Percentiles rank a stretch among this genome's conserved stretches.
phyloP scores from a whole-genome alignment of 106 monocot genomes.

The Dioscorea dumetorum region DNA sequence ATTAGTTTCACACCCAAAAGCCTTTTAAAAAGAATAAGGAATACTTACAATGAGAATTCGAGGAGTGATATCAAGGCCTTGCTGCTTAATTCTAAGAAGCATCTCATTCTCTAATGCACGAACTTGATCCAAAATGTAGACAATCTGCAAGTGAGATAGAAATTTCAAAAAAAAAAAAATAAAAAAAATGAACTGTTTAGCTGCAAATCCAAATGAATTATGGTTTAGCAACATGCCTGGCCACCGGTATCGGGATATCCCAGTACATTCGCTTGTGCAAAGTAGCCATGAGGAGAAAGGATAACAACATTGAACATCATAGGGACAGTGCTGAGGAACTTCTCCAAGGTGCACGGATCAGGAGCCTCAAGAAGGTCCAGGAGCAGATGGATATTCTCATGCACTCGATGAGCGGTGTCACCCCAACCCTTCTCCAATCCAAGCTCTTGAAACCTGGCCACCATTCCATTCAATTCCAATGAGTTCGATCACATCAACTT shows the following conservation, averaged over 20 bases:
- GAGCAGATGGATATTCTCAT: constrained; percentile 71
- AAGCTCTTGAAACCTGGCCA: constrained; percentile 87
- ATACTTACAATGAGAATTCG: constrained; percentile 81
- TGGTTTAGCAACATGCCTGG: constrained; percentile 40
- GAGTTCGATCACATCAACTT: neutral
- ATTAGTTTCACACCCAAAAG: neutral
- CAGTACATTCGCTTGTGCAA: constrained; percentile 93
- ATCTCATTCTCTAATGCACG: constrained; percentile 89
- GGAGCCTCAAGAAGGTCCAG: constrained; percentile 77
- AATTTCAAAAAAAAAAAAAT: neutral
- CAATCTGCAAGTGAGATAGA: constrained; percentile 43
- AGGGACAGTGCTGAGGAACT: constrained; percentile 73
- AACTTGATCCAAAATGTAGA: constrained; percentile 99
- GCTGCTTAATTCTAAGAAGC: constrained; percentile 82
- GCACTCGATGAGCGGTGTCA: constrained; percentile 59
- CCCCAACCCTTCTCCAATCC: constrained; percentile 99
- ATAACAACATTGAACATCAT: constrained; percentile 98
- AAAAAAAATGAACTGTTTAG: too few relatives aligned
- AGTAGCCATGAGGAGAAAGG: constrained; percentile 95
- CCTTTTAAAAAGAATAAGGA: neutral
- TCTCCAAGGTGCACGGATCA: constrained; percentile 78
- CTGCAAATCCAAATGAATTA: neutral
- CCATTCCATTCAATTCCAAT: neutral
- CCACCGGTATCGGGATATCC: constrained; percentile 99
- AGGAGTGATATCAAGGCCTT: constrained; percentile 79